Conservation (phyloP, 78 protist species). For the Cavenderia fasciculata region DNA sequence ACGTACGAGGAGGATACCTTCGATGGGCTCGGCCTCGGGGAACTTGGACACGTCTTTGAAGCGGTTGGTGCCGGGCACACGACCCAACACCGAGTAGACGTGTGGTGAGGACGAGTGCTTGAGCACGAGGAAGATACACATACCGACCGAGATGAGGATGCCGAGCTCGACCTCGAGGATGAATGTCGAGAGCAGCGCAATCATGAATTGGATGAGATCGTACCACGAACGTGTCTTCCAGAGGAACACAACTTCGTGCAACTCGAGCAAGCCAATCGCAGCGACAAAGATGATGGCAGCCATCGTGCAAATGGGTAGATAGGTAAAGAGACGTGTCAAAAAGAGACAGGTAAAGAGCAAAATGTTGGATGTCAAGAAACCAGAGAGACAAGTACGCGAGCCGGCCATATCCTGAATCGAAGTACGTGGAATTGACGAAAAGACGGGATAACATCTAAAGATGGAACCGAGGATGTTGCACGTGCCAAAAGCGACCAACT, state of each 20-base stretch:
- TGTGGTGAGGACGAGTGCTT: constrained; percentile 81
- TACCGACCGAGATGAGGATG: constrained; percentile 59
- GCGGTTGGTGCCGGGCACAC: constrained; percentile 72
- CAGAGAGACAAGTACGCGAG: constrained; percentile 47
- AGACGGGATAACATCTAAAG: constrained; percentile 57
- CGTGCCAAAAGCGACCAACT: constrained; percentile 76
- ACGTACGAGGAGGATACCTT: constrained; percentile 71
- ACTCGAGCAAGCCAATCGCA: constrained; percentile 71
- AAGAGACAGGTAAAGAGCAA: constrained; percentile 59
- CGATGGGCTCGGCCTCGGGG: constrained; percentile 80
- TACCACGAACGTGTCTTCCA: constrained; percentile 78
- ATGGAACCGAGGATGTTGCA: constrained; percentile 70
- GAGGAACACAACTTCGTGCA: constrained; percentile 68
- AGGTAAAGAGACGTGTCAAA: constrained; percentile 41
- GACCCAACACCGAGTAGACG: constrained; percentile 61
- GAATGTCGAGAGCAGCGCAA: constrained; percentile 52
- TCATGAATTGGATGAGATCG: constrained; percentile 53
- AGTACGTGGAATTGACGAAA: constrained; percentile 69
- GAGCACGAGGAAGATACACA: constrained; percentile 73
- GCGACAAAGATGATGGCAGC: constrained; percentile 77
- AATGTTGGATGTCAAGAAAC: constrained; percentile 39
- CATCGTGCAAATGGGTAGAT: constrained; percentile 61
- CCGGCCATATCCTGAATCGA: constrained; percentile 67
- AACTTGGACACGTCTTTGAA: constrained; percentile 77
- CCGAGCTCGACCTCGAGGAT: constrained; percentile 80